phyloP scores from a whole-genome alignment of 306 rosid genomes.

The Quercus berberidifolia region DNA sequence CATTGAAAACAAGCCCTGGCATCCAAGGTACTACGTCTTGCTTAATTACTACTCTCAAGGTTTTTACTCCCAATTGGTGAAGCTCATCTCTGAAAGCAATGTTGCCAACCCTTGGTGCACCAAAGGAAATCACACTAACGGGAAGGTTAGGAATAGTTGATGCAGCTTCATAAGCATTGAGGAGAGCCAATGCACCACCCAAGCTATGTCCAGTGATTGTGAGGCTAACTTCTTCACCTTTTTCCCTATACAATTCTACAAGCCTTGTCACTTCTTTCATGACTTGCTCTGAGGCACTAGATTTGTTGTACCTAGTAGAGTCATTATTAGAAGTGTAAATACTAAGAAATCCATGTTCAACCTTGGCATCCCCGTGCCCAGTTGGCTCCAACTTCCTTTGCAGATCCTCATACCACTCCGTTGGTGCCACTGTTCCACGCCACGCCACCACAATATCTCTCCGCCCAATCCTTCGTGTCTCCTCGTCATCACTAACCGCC shows the following conservation, averaged over 20 bases:
- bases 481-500: conserved; percentile 52
- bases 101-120: conserved; percentile 42
- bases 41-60: neutral
- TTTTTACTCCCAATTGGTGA: conserved; percentile 36
- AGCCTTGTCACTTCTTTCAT: conserved; percentile 44
- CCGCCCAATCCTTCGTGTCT: conserved; percentile 52
- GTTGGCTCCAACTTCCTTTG: conserved; percentile 46
- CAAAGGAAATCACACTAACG: conserved; percentile 60
- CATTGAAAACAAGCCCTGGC: neutral
- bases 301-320: conserved; percentile 49
- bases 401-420: conserved; percentile 67
- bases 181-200: conserved; percentile 65
- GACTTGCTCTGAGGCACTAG: conserved; percentile 68
- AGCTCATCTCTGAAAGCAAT: conserved; percentile 43
- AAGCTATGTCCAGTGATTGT: conserved; percentile 76
- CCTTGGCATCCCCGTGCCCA: conserved; percentile 44
- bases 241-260: conserved; percentile 24
- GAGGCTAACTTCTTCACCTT: conserved; percentile 55
- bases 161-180: conserved; percentile 59
- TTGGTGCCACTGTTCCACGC: conserved; percentile 62
- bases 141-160: conserved; percentile 25
- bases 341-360: conserved; percentile 59
- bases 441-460: conserved; percentile 64
- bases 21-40: neutral
- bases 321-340: conserved; percentile 51